Evolutionary conservation across 2,329 filamentous ascomycete species (phyloP).

Genomic region (Alternaria solani): DNA sequence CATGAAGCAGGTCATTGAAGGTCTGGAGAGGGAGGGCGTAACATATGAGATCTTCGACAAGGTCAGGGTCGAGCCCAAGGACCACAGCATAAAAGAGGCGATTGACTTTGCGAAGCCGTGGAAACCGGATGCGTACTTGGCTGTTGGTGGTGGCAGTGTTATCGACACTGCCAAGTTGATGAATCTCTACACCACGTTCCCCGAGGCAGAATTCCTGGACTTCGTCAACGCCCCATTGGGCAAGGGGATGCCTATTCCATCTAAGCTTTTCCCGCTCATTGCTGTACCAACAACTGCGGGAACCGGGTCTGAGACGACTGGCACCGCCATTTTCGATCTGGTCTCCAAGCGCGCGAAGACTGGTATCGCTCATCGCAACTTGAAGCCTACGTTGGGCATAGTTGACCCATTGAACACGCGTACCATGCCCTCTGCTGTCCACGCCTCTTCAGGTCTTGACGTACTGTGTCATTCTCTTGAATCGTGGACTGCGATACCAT

Average conservation of each 20-base stretch:
- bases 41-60: conserved; percentile 82
- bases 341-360: conserved; percentile 92
- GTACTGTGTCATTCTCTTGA: conserved; percentile 95
- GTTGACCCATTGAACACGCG: conserved; percentile 86
- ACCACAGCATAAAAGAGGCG: conserved; percentile 87
- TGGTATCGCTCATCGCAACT: conserved; percentile 90
- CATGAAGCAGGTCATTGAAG: conserved; percentile 88
- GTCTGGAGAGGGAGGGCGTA: conserved; percentile 78
- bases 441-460: conserved; percentile 89
- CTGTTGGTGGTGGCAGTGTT: conserved; percentile 90
- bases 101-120: conserved; percentile 86
- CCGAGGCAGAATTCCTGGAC: conserved; percentile 92
- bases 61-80: conserved; percentile 89
- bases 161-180: conserved; percentile 99
- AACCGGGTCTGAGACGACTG: conserved; percentile 92
- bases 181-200: conserved; percentile 93
- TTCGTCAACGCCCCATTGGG: conserved; percentile 97
- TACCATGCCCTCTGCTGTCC: conserved; percentile 95
- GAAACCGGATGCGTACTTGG: conserved; percentile 85
- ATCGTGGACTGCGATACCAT: conserved; percentile 97
- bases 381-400: conserved; percentile 95
- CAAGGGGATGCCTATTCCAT: conserved; percentile 78
- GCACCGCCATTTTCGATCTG: conserved; percentile 97
- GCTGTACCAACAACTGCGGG: conserved; percentile 87
- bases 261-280: conserved; percentile 76